These are phyloP conservation scores for Cryphonectria radicalis DNA, from an alignment of 2,329 filamentous ascomycete genomes.

Conservation along the genomic window DNA sequence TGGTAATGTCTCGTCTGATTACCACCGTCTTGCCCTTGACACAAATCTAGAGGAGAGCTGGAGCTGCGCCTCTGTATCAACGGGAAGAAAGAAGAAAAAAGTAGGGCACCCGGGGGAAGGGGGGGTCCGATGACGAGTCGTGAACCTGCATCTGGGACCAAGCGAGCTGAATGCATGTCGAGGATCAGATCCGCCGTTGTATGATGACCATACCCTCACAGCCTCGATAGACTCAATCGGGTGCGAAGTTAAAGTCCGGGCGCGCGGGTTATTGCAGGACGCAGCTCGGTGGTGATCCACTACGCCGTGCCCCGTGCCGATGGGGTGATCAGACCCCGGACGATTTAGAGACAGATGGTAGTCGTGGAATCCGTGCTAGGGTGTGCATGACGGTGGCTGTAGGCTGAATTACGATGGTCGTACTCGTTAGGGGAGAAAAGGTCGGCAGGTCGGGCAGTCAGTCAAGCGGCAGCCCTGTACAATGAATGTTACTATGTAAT, in stretches of 20 bases:
- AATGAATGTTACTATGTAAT: neutral
- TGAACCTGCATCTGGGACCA: neutral
- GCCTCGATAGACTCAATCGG: neutral
- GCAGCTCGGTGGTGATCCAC: neutral
- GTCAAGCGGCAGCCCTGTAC: neutral
- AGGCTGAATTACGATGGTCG: neutral
- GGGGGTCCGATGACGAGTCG: neutral
- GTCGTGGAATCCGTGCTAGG: neutral
- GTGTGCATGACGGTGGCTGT: neutral
- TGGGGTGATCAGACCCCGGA: constrained; percentile 1
- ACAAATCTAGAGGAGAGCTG: neutral
- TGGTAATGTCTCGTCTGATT: neutral
- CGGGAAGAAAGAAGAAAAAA: neutral
- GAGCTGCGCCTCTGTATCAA: neutral
- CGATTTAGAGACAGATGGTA: neutral
- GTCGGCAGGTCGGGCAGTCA: neutral
- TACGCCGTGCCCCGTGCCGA: neutral
- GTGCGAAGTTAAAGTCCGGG: neutral
- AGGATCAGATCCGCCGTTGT: constrained; percentile 4
- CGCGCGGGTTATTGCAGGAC: neutral
- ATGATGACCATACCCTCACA: neutral
- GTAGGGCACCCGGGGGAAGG: no score
- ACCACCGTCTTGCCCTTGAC: neutral
- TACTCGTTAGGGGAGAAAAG: neutral
- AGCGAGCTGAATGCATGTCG: neutral